Percentiles rank a stretch among this genome's conserved stretches.
phyloP scores from a whole-genome alignment of 2,329 filamentous ascomycete genomes.

The Fusarium miscanthi region DNA sequence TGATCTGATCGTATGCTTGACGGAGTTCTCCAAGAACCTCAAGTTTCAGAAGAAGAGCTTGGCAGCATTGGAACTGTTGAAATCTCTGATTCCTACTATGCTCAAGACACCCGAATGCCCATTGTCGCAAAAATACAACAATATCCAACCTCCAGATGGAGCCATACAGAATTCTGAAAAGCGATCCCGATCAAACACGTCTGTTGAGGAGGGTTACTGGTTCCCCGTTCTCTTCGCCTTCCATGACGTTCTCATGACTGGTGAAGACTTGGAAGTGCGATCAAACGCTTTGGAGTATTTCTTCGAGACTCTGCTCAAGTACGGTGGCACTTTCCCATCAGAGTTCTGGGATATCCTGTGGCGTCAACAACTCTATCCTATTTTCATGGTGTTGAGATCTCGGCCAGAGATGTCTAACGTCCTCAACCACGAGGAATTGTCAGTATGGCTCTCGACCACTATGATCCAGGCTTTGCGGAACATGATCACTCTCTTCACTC shows the following conservation, averaged over 20 bases:
- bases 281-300: constrained; percentile 93
- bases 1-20: constrained; percentile 94
- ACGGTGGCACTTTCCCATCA: constrained; percentile 89
- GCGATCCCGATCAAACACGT: constrained; percentile 78
- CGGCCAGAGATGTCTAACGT: constrained; percentile 97
- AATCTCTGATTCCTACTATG: constrained; percentile 94
- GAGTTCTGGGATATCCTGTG: constrained; percentile 99
- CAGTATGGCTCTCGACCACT: constrained; percentile 98
- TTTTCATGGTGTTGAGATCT: constrained; percentile 97
- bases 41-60: constrained; percentile 99
- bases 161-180: constrained; percentile 57
- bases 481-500: constrained; percentile 98
- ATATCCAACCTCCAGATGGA: constrained; percentile 56
- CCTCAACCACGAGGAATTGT: constrained; percentile 94
- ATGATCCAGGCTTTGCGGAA: constrained; percentile 99
- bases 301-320: constrained; percentile 90
- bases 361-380: constrained; percentile 96
- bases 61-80: constrained; percentile 93
- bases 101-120: constrained; percentile 95
- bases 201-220: constrained; percentile 97
- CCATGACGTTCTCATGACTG: constrained; percentile 98
- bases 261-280: constrained; percentile 95
- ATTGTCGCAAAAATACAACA: constrained; percentile 72
- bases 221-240: constrained; percentile 98
- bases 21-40: constrained; percentile 98